Percentiles rank a stretch among this genome's conserved stretches.
These are phyloP conservation scores for Spinellus fusiger DNA, from an alignment of 192 early-diverging fungal species.

Conservation along the genomic window DNA sequence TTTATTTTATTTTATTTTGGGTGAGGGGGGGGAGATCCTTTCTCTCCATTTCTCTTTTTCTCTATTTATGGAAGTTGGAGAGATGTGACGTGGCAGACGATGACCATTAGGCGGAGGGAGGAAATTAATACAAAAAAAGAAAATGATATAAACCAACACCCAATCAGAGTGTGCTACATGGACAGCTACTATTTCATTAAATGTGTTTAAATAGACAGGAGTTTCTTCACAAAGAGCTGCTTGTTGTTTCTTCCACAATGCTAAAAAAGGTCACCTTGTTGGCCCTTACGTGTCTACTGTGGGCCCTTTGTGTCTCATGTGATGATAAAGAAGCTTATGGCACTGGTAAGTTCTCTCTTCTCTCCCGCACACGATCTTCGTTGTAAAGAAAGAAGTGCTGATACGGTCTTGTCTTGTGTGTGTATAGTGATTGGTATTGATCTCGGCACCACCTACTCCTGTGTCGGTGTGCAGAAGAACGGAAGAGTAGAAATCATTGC, in stretches of 20 bases:
- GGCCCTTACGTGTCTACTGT: slow-evolving; percentile 24
- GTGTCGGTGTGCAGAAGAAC: slow-evolving; percentile 33
- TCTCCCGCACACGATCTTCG: background rate
- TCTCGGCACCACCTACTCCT: slow-evolving; percentile 43
- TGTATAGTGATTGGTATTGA: slow-evolving; percentile 38
- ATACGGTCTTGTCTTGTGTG: background rate
- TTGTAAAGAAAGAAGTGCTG: background rate
- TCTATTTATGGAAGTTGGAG: too few species aligned
- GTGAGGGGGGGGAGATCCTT: too few species aligned
- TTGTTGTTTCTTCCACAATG: slow-evolving; percentile 10
- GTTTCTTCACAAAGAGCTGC: background rate
- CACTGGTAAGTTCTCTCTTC: slow-evolving; percentile 11
- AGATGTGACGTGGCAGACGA: too few species aligned
- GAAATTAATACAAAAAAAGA: background rate
- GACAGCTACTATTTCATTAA: background rate
- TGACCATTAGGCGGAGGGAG: background rate
- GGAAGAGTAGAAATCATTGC: slow-evolving; percentile 77
- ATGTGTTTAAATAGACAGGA: background rate
- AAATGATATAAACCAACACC: background rate
- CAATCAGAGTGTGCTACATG: slow-evolving; percentile 18
- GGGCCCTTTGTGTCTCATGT: slow-evolving; percentile 2
- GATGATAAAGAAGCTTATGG: slow-evolving; percentile 23
- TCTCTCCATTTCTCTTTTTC: too few species aligned
- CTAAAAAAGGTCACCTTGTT: slow-evolving; percentile 21
- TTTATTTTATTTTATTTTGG: too few species aligned